Evolutionary conservation across 2,329 filamentous ascomycete species (phyloP), one percentile per base, ranked within the genome.

Genomic region (Phaeosphaeriaceae sp.): DNA sequence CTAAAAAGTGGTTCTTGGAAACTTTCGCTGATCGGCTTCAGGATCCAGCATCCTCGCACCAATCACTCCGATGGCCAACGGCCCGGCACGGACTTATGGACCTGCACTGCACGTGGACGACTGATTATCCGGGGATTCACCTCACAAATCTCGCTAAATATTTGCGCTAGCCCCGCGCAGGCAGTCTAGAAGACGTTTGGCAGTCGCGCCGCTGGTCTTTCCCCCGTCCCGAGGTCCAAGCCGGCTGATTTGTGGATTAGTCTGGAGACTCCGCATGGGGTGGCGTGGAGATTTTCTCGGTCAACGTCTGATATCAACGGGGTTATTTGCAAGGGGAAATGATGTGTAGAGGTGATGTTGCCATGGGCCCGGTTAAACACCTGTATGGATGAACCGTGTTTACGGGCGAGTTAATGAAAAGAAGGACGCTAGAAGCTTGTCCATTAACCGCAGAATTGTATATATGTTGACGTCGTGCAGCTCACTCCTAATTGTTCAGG

Each of bases 211-310:
- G 49, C 52, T 24, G 24, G 43, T 60, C 47, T n/a, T 35, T 47
- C 56, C 55, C 47, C 58, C 35, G 47, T 50, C 47, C 64, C 59
- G 64, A 62, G 58, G 59, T 62, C 64, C 64, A 68, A 68, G 66
- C 66, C 66, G 66, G 66, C 54, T 68, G 64, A 67, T 65, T 65
- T 61, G 62, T 67, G 58, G 64, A 60, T 55, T 64, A 56, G 60
- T 56, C 35, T 61, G 58, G 35, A 50, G 52, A 54, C 59, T 64
- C 56, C 62, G 54, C 58, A 55, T 23, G 49, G 52, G 48, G 61
- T 53, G 47, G 40, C 50, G 43, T 54, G 56, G 47, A 44, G 17
- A 49, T 22, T 35, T 22, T 49, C 26, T 44, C 49, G 47, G 48
- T 48, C 35, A 56, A 49, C 47, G 46, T 55, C 21, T 22, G 51